Conservation (phyloP, 2,329 filamentous ascomycete genomes). For the Pseudocercospora fijiensis region DNA sequence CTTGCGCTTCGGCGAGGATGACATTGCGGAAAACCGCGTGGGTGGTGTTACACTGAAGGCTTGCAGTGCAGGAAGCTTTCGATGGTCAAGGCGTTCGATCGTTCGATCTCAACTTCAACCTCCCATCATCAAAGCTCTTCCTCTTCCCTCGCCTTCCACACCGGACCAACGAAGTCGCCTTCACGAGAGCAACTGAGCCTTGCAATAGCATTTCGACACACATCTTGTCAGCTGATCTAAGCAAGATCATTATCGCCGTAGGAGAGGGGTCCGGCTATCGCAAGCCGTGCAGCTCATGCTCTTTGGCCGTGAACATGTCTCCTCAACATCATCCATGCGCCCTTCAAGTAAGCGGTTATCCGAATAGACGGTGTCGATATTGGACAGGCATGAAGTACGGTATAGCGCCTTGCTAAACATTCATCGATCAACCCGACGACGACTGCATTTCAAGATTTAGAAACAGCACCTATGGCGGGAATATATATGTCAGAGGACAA, state of each 20-base stretch:
- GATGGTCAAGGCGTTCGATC: not conserved
- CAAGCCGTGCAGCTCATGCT: constrained; percentile 1
- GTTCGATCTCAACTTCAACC: not conserved
- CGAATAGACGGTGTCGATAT: not conserved
- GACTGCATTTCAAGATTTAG: not conserved
- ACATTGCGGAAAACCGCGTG: constrained; percentile 7
- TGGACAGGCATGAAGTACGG: not conserved
- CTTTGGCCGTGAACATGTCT: not conserved
- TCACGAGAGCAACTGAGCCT: not conserved
- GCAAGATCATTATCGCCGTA: not conserved
- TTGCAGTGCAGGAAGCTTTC: not conserved
- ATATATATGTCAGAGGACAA: constrained; percentile 3
- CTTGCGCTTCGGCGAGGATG: constrained; percentile 21
- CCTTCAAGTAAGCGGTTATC: not conserved
- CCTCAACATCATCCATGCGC: not conserved
- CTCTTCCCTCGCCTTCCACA: not conserved
- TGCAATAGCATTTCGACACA: not conserved
- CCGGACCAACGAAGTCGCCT: not conserved
- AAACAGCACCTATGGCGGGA: constrained; percentile 9
- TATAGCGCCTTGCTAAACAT: not conserved
- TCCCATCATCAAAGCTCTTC: not conserved
- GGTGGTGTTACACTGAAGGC: not conserved
- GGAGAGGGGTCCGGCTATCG: constrained; percentile 1
- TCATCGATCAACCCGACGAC: not conserved
- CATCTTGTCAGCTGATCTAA: not conserved